phyloP scores from a whole-genome alignment of 2,329 filamentous ascomycete genomes.

The Sclerotinia sclerotiorum region DNA sequence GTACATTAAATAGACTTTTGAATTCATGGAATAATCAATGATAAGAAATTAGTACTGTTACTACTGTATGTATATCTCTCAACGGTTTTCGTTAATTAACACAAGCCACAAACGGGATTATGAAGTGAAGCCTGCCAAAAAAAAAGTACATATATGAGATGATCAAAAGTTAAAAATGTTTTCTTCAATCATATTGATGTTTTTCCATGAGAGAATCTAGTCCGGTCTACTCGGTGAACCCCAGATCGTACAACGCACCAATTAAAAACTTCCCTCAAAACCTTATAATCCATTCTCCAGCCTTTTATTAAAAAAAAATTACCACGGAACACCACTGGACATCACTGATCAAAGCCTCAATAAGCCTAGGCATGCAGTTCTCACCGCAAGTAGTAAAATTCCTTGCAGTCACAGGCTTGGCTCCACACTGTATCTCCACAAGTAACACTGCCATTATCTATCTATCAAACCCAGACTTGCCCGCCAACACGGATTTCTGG shows the following conservation, averaged over 20 bases:
- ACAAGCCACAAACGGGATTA: not conserved
- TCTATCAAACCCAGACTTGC: slow-evolving; percentile 5
- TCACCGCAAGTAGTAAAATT: slow-evolving; percentile 20
- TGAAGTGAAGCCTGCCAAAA: not conserved
- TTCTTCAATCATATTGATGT: not conserved
- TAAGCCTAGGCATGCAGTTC: slow-evolving; percentile 18
- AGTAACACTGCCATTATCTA: slow-evolving; percentile 10
- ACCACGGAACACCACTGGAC: too few species aligned
- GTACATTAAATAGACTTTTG: slow-evolving; percentile 24
- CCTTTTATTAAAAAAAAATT: slow-evolving; percentile 15
- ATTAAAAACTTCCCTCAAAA: not conserved
- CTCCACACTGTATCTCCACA: not conserved
- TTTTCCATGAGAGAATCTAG: not conserved
- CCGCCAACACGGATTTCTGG: slow-evolving; percentile 2
- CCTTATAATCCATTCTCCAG: slow-evolving; percentile 14
- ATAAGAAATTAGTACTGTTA: not conserved
- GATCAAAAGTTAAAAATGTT: not conserved
- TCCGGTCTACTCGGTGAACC: slow-evolving; percentile 20
- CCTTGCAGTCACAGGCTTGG: not conserved
- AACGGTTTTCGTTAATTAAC: not conserved
- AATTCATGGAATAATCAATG: slow-evolving; percentile 22
- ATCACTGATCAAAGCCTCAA: not conserved
- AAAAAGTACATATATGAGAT: not conserved
- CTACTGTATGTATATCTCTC: not conserved
- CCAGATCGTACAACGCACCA: slow-evolving; percentile 13